These are phyloP conservation scores for Globisporangium abappressorium DNA, from an alignment of 352 stramenopile species.

Conservation along the genomic window DNA sequence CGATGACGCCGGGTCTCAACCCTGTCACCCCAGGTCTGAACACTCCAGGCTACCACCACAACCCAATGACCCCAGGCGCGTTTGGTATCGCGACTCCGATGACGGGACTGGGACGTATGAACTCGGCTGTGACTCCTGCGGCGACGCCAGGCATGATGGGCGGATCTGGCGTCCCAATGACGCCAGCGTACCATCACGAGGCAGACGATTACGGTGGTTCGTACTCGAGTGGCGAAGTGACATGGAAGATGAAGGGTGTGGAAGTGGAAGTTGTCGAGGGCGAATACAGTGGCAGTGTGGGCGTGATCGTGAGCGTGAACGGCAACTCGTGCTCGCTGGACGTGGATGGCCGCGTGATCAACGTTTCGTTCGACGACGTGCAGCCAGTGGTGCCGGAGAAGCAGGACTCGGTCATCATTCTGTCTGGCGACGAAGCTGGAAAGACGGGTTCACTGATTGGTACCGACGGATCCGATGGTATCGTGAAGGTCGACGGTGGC, in stretches of 20 bases:
- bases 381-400: slow-evolving; percentile 82
- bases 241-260: slow-evolving; percentile 88
- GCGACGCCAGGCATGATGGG: slow-evolving; percentile 76
- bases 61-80: slow-evolving; percentile 84
- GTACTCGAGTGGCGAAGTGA: slow-evolving; percentile 57
- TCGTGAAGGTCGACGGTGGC: slow-evolving; percentile 86
- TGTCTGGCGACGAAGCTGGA: slow-evolving; percentile 82
- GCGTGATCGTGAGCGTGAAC: slow-evolving; percentile 72
- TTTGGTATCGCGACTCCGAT: slow-evolving; percentile 72
- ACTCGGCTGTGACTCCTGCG: slow-evolving; percentile 56
- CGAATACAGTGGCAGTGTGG: slow-evolving; percentile 65
- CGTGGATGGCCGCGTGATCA: slow-evolving; percentile 70
- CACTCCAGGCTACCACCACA: slow-evolving; percentile 82
- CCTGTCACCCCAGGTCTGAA: slow-evolving; percentile 79
- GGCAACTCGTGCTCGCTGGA: slow-evolving; percentile 77
- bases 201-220: slow-evolving; percentile 37
- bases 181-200: slow-evolving; percentile 63
- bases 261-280: slow-evolving; percentile 74
- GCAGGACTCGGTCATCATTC: slow-evolving; percentile 85
- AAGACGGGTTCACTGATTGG: slow-evolving; percentile 83
- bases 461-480: slow-evolving; percentile 83
- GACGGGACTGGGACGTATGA: slow-evolving; percentile 54
- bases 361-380: slow-evolving; percentile 60
- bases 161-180: slow-evolving; percentile 67
- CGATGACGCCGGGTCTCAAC: slow-evolving; percentile 80